Evolutionary conservation across 257 asterid species (phyloP).

Genomic region (Solanum sitiens): DNA sequence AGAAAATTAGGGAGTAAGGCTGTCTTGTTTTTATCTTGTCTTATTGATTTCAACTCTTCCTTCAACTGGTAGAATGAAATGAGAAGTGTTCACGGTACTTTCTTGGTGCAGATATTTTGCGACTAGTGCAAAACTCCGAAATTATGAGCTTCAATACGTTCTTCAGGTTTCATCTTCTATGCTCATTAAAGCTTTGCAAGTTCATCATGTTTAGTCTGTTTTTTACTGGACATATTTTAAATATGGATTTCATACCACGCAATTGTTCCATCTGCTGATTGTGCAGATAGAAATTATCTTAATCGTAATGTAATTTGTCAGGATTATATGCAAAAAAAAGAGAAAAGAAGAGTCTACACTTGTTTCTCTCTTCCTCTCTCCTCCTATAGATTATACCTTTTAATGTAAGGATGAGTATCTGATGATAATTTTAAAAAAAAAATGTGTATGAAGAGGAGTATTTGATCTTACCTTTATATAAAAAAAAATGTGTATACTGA

Average conservation of each 20-base stretch:
- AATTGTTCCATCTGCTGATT: not conserved
- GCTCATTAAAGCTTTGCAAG: not conserved
- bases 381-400: not conserved
- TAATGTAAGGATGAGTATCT: not conserved
- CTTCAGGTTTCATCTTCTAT: conserved; percentile 58
- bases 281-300: not conserved
- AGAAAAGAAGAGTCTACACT: not conserved
- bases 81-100: conserved; percentile 1
- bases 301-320: not conserved
- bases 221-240: not conserved
- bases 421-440: not conserved
- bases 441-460: not conserved
- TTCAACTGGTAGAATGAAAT: not conserved
- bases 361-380: not conserved
- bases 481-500: not conserved
- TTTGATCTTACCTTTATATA: not conserved
- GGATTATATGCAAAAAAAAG: not conserved
- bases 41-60: not conserved
- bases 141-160: conserved; percentile 82
- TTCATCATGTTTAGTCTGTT: not conserved
- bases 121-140: conserved; percentile 50
- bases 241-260: not conserved
- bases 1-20: conserved; percentile 65
- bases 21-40: conserved; percentile 5
- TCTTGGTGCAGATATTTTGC: conserved; percentile 60